Evolutionary conservation across 2,329 filamentous ascomycete genomes (phyloP).

Genomic region (Aspergillus intermedius): DNA sequence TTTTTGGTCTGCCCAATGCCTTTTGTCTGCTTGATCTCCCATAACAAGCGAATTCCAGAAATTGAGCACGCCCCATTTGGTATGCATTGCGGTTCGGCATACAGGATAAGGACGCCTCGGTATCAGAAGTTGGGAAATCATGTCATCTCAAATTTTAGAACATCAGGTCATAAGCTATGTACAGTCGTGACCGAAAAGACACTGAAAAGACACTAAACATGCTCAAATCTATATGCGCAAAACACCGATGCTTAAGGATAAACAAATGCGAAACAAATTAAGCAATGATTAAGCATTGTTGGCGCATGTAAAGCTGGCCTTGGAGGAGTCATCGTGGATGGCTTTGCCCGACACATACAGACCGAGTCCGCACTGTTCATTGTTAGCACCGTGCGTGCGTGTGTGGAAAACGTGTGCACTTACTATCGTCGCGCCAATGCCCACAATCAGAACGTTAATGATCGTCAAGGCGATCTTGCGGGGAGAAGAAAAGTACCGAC

Average conservation of each 20-base stretch:
- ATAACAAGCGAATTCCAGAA: too few relatives aligned
- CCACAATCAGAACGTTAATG: conserved; percentile 41
- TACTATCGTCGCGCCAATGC: conserved; percentile 24
- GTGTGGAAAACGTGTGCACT: neutral
- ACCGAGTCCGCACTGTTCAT: conserved; percentile 26
- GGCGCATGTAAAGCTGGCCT: conserved; percentile 34
- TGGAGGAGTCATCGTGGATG: conserved; percentile 27
- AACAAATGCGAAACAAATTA: neutral
- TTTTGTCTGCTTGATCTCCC: too few relatives aligned
- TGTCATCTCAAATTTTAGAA: neutral
- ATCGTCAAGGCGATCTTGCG: conserved; percentile 41
- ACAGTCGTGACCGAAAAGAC: neutral
- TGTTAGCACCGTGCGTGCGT: neutral
- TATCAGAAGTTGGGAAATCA: neutral
- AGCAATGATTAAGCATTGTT: conserved; percentile 12
- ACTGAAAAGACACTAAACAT: neutral
- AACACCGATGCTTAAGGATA: conserved; percentile 1
- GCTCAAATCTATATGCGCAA: conserved; percentile 3
- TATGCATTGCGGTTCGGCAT: too few relatives aligned
- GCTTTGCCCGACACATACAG: conserved; percentile 33
- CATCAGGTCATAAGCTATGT: neutral
- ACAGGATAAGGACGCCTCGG: too few relatives aligned
- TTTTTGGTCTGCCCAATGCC: too few relatives aligned
- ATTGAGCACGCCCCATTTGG: too few relatives aligned
- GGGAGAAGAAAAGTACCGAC: conserved; percentile 34